Evolutionary conservation across 257 asterid species (phyloP), one percentile per base, ranked within the genome.

Genomic region (Echium plantagineum): DNA sequence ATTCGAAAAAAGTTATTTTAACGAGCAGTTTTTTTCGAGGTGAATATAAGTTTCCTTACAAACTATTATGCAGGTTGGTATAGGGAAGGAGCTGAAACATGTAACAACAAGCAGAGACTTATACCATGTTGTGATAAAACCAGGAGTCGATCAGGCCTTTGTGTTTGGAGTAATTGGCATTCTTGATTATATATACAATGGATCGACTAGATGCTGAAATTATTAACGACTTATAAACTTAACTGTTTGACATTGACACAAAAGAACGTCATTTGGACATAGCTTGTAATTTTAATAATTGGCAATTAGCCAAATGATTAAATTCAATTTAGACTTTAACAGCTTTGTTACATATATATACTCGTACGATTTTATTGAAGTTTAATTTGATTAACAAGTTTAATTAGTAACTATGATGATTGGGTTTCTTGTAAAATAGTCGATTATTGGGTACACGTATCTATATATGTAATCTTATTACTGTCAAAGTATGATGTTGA

Each of bases 121-220:
- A 60, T 85, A 85, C 75, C 66, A 70, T 52, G 86, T 85, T 12
- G 71, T 67, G 2, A 63, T 83, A 61, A 85, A 79, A 67, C 72
- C 83, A 0, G 94, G 94, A 28, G 67, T 79, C 7, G 94, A 85
- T 66, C 86, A 85, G 60, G 91, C 89, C 0, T 85, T 85, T 69
- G 76, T 83, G 52, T 70, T 80, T 19, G 94, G 94, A 64, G 84
- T 85, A 5, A 83, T 85, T 31, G 84, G 84, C 15, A 83, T 85
- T 75, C 94, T 85, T 35, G 94, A 85, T 59, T 85, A 85, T 81
- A 78, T 83, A 67, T 83, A 83, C 32, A 87, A 73, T 70, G 90
- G 94, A 68, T 72, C 87, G 18, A 83, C 88, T 21, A 71, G 75
- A 67, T 85, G 94, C 74, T 82, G 38, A 56, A 21, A 56, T 42